A percentile compares a stretch with the other conserved stretches of the same genome.
Evolutionary conservation across 805 yeast genomes (phyloP).

Genomic region (Saturnispora sanitii): DNA sequence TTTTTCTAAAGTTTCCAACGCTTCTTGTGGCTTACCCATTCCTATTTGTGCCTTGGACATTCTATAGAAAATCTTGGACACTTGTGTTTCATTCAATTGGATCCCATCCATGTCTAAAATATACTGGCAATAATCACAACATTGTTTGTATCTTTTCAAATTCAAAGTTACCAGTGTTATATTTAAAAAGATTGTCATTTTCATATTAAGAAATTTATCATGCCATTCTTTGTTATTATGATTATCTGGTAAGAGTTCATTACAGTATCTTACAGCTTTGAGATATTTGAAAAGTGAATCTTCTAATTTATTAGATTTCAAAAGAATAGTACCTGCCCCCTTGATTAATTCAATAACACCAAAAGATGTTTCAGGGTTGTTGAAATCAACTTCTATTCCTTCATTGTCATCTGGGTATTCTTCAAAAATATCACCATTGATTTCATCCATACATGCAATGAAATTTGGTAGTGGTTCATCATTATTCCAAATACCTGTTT

Average conservation of each 20-base stretch:
- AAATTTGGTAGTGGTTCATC: conserved; percentile 44
- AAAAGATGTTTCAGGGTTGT: conserved; percentile 34
- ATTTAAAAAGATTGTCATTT: conserved; percentile 45
- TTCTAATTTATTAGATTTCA: conserved; percentile 39
- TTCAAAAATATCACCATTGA: conserved; percentile 66
- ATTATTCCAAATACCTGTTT: conserved; percentile 57
- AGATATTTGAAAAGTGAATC: conserved; percentile 54
- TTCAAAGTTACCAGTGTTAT: conserved; percentile 47
- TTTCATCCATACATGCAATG: conserved; percentile 49
- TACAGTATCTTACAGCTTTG: conserved; percentile 58
- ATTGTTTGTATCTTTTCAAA: conserved; percentile 35
- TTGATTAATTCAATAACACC: conserved; percentile 48
- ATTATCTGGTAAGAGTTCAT: conserved; percentile 62
- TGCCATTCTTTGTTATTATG: conserved; percentile 49
- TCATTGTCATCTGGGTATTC: conserved; percentile 70
- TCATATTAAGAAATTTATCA: conserved; percentile 39
- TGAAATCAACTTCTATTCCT: conserved; percentile 40
- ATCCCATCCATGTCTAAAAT: conserved; percentile 39
- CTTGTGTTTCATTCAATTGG: conserved; percentile 19
- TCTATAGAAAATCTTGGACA: conserved; percentile 22
- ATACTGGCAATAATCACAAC: conserved; percentile 46
- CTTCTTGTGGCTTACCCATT: conserved; percentile 38
- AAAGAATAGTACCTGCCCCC: conserved; percentile 53
- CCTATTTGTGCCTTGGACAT: conserved; percentile 27
- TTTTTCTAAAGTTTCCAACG: conserved; percentile 35